phyloP scores from a whole-genome alignment of 2,329 filamentous ascomycete genomes.

The Diaporthe sp. region DNA sequence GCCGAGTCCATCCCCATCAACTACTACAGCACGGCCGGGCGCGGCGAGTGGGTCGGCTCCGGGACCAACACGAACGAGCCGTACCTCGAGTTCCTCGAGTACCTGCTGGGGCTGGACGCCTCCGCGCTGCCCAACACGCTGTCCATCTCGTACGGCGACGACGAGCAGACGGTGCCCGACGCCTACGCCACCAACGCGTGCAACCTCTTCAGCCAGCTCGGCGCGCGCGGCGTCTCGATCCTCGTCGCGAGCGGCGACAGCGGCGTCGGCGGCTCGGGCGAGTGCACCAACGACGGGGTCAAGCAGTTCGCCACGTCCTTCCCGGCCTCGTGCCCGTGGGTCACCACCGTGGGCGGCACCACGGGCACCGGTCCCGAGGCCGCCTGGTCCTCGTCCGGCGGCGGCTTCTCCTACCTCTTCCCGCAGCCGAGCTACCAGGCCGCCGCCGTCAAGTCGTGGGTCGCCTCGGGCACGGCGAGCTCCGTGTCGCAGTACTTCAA shows the following conservation, averaged over 20 bases:
- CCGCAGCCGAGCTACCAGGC: conserved; percentile 59
- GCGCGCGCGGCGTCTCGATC: conserved; percentile 75
- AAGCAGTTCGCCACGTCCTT: conserved; percentile 59
- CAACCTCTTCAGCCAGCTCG: conserved; percentile 74
- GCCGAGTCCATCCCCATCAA: conserved; percentile 49
- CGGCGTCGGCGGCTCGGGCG: conserved; percentile 51
- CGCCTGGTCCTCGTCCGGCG: conserved; percentile 66
- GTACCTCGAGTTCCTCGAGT: conserved; percentile 74
- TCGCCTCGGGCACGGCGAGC: conserved; percentile 29
- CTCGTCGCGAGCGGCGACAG: conserved; percentile 75
- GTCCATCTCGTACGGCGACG: conserved; percentile 79
- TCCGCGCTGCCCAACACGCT: conserved; percentile 73
- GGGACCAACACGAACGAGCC: conserved; percentile 72
- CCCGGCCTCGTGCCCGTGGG: conserved; percentile 66
- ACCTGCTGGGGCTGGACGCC: conserved; percentile 69
- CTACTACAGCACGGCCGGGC: conserved; percentile 46
- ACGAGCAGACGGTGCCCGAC: conserved; percentile 69
- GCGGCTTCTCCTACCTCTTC: conserved; percentile 66
- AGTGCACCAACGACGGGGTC: conserved; percentile 44
- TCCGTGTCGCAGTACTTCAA: conserved; percentile 54
- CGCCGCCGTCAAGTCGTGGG: conserved; percentile 47
- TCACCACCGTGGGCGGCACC: conserved; percentile 75
- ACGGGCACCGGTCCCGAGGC: conserved; percentile 64
- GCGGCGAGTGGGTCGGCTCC: conserved; percentile 45
- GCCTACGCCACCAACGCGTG: conserved; percentile 67